Conservation (phyloP, 2,329 filamentous ascomycete species). For the Seiridium unicorne region DNA sequence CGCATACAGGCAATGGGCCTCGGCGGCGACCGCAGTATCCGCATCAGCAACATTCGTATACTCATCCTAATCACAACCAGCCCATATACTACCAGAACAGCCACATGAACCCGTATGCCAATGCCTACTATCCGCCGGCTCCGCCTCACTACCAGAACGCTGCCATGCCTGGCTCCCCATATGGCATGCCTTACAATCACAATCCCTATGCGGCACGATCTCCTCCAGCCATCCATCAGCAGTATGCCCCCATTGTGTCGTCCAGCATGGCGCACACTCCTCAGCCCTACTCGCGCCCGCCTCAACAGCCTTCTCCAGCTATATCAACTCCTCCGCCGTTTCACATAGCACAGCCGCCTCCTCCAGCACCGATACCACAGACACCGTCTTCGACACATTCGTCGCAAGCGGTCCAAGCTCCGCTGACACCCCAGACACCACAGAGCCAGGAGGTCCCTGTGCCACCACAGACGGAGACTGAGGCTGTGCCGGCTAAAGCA, state of each 20-base stretch:
- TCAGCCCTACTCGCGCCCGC: constrained; percentile 45
- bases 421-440: constrained; percentile 47
- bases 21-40: constrained; percentile 36
- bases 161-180: constrained; percentile 43
- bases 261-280: constrained; percentile 27
- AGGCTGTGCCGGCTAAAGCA: constrained; percentile 18
- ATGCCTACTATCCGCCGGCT: constrained; percentile 52
- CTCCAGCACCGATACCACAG: constrained; percentile 39
- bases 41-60: constrained; percentile 32
- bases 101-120: constrained; percentile 50
- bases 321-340: constrained; percentile 50
- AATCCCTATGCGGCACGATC: constrained; percentile 29
- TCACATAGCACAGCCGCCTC: constrained; percentile 41
- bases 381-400: constrained; percentile 55
- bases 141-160: constrained; percentile 58
- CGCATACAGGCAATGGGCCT: constrained; percentile 20
- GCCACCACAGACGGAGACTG: constrained; percentile 20
- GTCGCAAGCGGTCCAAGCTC: constrained; percentile 33
- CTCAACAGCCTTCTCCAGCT: constrained; percentile 46
- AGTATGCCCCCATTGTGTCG: constrained; percentile 52
- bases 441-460: constrained; percentile 27
- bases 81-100: constrained; percentile 44
- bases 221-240: constrained; percentile 42
- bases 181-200: constrained; percentile 46
- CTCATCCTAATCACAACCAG: constrained; percentile 32